Evolutionary conservation across 2,329 filamentous ascomycete genomes (phyloP).

Genomic region (Chaetomium olivaceum): DNA sequence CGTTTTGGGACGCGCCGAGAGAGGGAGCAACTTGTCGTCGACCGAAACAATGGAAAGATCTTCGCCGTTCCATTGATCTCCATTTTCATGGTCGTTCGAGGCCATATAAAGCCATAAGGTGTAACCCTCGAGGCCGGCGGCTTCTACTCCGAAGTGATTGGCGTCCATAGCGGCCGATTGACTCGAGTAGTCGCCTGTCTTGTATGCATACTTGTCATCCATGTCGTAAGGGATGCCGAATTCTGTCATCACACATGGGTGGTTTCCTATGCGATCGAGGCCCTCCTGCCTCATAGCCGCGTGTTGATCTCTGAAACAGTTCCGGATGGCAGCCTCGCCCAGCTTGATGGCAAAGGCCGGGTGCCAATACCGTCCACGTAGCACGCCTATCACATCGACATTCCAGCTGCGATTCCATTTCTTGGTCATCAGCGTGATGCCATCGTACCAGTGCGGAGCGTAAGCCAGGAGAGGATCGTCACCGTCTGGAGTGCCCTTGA

Average conservation of each 20-base stretch:
- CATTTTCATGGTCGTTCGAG: slow-evolving; percentile 82
- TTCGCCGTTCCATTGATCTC: slow-evolving; percentile 97
- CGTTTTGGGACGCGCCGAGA: slow-evolving; percentile 51
- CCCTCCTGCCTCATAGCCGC: slow-evolving; percentile 82
- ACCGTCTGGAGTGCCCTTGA: slow-evolving; percentile 86
- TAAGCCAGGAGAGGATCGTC: slow-evolving; percentile 85
- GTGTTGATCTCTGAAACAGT: slow-evolving; percentile 88
- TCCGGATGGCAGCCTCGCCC: slow-evolving; percentile 90
- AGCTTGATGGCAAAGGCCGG: slow-evolving; percentile 91
- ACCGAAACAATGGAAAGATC: slow-evolving; percentile 86
- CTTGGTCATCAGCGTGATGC: slow-evolving; percentile 94
- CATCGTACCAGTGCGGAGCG: slow-evolving; percentile 94
- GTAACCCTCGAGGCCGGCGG: slow-evolving; percentile 78
- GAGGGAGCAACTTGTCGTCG: slow-evolving; percentile 70
- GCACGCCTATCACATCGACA: slow-evolving; percentile 87
- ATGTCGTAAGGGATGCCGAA: slow-evolving; percentile 99
- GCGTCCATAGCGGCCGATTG: slow-evolving; percentile 93
- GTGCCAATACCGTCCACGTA: slow-evolving; percentile 83
- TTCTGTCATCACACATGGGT: slow-evolving; percentile 87
- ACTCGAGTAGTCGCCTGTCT: slow-evolving; percentile 90
- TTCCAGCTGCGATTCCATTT: slow-evolving; percentile 99
- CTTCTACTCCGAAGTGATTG: slow-evolving; percentile 91
- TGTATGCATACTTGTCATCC: slow-evolving; percentile 95
- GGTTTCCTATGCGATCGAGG: slow-evolving; percentile 80
- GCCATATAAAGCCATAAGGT: slow-evolving; percentile 86